Evolutionary conservation across 179 eudicot species (phyloP), one percentile per base, ranked within the genome.

Genomic region (Silene vulgaris): DNA sequence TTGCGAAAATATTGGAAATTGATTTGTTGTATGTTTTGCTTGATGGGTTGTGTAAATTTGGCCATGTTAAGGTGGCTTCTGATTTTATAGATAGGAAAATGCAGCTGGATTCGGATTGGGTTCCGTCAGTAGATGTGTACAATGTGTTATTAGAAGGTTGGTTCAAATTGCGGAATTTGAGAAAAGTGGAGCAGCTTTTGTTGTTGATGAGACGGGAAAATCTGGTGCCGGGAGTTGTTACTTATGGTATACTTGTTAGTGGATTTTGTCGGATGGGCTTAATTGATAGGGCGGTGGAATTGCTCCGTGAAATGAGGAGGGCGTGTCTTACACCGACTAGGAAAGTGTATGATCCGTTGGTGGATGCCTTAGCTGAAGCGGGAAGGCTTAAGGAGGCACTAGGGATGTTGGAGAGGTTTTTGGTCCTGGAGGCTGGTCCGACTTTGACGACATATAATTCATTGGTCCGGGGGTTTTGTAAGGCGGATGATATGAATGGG

Each of bases 311-410:
- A 71, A 92, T 92, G 96, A 86, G 72, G 77, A 77, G 30, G 19
- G 78, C 79, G 11, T 80, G 88, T 28, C 61, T 90, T 79, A 82
- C 77, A 69, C 89, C 90, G 11, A 85, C 87, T 82, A 86, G 84
- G 63, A 70, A 79, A 23, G 85, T 90, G 30, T 90, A 86, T 81
- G 88, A 84, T 77, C 74, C 90, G 3, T 77, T 90, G 66, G 88
- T 90, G 35, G 89, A 86, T 75, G 88, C 86, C 7, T 82, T 92
- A 74, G 93, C 88, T 30, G 86, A 84, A 84, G 87, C 75, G 1
- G 89, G 90, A 52, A 85, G 86, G 80, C 85, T 86, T 45, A 84
- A 85, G 78, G 97, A 92, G 85, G 97, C 93, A 5, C 57, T 88
- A 52, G 91, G 86, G 74, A 80, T 90, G 80, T 78, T 90, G 77